Percentiles rank a stretch among this genome's conserved stretches.
These are phyloP conservation scores for Alternaria sp. DNA, from an alignment of 2,329 filamentous ascomycete species.

Conservation along the genomic window DNA sequence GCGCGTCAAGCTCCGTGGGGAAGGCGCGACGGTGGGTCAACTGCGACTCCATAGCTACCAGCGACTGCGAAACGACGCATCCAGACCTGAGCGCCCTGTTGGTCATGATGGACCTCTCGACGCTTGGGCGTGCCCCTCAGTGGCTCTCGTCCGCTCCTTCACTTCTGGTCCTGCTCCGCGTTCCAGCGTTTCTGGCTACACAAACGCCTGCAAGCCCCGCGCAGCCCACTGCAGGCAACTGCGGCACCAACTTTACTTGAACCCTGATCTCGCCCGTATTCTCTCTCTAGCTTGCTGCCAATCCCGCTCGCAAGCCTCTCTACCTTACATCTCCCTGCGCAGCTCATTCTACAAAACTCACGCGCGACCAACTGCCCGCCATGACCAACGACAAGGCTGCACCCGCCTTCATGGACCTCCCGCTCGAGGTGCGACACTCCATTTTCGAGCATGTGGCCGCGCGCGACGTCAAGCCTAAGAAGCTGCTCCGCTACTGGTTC, in stretches of 20 bases:
- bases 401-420: constrained; percentile 28
- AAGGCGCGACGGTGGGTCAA: background rate
- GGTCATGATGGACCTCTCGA: background rate
- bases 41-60: background rate
- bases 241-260: background rate
- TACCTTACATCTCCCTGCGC: background rate
- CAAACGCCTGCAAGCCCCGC: constrained; percentile 12
- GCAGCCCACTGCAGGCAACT: constrained; percentile 24
- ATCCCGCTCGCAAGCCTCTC: background rate
- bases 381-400: constrained; percentile 12
- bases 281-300: background rate
- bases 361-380: background rate
- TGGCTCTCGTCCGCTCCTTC: background rate
- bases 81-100: background rate
- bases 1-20: constrained; percentile 5
- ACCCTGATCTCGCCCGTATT: background rate
- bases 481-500: constrained; percentile 43
- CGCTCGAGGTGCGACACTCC: constrained; percentile 40
- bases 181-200: background rate
- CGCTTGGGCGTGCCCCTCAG: background rate
- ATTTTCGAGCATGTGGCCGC: constrained; percentile 33
- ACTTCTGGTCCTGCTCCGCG: background rate
- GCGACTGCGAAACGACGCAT: background rate
- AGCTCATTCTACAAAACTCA: background rate
- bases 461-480: constrained; percentile 26